Evolutionary conservation across 2,329 filamentous ascomycete genomes (phyloP).

Genomic region (Chalaropsis ovoidea): DNA sequence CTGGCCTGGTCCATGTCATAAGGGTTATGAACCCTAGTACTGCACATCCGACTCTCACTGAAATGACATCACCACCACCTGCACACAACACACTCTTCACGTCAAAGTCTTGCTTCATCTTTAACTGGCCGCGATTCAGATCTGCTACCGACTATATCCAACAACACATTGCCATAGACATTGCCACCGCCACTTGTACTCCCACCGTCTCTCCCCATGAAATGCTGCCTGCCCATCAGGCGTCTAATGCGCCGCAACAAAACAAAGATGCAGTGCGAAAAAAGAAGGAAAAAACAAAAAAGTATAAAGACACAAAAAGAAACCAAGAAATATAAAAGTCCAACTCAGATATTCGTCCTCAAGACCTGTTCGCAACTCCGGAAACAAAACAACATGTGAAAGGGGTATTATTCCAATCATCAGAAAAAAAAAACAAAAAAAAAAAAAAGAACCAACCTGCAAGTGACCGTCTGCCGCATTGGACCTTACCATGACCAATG

Average conservation of each 20-base stretch:
- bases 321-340: neutral
- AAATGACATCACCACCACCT: too few relatives aligned
- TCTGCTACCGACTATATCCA: neutral
- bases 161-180: neutral
- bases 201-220: too few relatives aligned
- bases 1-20: too few relatives aligned
- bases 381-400: neutral
- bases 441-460: constrained; percentile 11
- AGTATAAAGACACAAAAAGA: neutral
- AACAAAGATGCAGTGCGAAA: neutral
- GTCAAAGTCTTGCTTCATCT: neutral
- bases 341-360: neutral
- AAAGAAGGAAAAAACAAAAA: neutral
- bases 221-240: neutral
- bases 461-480: neutral
- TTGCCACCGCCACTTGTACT: too few relatives aligned
- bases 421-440: neutral
- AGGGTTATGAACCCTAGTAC: too few relatives aligned
- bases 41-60: too few relatives aligned
- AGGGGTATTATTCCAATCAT: constrained; percentile 11
- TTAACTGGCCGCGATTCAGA: neutral
- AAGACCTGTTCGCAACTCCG: neutral
- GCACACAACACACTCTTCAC: too few relatives aligned
- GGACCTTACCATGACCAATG: constrained; percentile 9
- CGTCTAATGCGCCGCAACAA: neutral